Base-by-base conservation (phyloP, 768 basidiomycete species). In the Nidula microcarpa region DNA sequence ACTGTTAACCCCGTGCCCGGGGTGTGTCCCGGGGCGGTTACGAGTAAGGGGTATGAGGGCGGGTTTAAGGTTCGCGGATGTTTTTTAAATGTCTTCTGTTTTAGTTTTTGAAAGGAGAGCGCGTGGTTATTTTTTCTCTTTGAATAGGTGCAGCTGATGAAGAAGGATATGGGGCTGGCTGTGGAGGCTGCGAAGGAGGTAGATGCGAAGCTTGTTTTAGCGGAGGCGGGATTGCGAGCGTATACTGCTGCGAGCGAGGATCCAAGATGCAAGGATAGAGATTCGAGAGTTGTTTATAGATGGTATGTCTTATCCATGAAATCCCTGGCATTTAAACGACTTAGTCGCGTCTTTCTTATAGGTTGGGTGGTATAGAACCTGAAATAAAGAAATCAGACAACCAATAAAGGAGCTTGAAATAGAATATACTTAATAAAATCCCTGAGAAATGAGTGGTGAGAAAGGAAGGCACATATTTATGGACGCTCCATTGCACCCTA, bases 1-100 rank as follows among this genome's bases (percentile, higher is more conserved):
- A 69, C 66, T 2, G 66, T 70, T n/a, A 77, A 77, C 47, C 75
- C 74, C 30, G 74, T 75, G 1, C 74, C 74, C 2, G 73, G 75
- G 2, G 73, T 76, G 6, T 74, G 74, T 55, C 73, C 74, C 9
- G 67, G 71, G 32, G 73, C 73, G 1, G 73, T 73, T 9, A 74
- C 74, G 16, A 75, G 73, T 51, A 68, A 63, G 47, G 66, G 68
- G 13, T 74, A 77, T 54, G 67, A 75, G 53, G 73, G 74, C 14
- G 74, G 74, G 13, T 76, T 77, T 54, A 74, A 75, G 63, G 73
- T 30, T 30, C 23, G 23, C 2, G 23, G 23, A 30, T 69, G n/a
- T 34, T 51, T 49, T 16, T 2, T 32, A 33, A 36, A 32, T 18
- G 43, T 34, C 18, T 18, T 3, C 34, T 34, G 3, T 16, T 39